Percentiles rank a stretch among this genome's conserved stretches.
These are phyloP conservation scores for Pythium periplocum DNA, from an alignment of 352 stramenopile species.

Conservation along the genomic window DNA sequence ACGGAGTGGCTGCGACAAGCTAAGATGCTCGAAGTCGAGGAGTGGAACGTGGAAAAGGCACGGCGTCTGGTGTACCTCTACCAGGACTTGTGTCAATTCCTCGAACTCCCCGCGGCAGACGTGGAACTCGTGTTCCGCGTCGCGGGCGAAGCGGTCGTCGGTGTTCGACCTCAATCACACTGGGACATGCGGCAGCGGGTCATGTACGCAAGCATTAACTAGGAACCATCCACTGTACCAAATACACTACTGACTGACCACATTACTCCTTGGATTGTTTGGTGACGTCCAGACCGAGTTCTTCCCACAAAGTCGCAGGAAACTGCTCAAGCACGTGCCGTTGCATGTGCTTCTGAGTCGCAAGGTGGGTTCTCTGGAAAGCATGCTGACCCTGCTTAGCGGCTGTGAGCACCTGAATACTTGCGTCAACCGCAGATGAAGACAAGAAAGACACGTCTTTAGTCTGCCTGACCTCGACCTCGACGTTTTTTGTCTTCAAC, in stretches of 20 bases:
- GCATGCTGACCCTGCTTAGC: conserved; percentile 45
- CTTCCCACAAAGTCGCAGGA: conserved; percentile 46
- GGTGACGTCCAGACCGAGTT: conserved; percentile 25
- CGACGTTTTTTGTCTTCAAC: conserved; percentile 17
- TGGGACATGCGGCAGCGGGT: too few species aligned
- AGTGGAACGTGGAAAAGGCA: conserved; percentile 60
- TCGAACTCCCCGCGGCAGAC: conserved; percentile 59
- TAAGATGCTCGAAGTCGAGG: conserved; percentile 59
- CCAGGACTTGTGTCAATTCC: conserved; percentile 52
- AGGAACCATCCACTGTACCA: too few species aligned
- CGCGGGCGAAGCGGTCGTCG: conserved; percentile 9
- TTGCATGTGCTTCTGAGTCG: conserved; percentile 49
- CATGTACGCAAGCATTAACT: too few species aligned
- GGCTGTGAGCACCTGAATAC: conserved; percentile 44
- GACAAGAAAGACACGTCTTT: conserved; percentile 39
- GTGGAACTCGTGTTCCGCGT: conserved; percentile 54
- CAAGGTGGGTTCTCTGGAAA: conserved; percentile 37
- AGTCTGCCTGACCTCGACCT: conserved; percentile 35
- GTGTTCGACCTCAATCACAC: background rate
- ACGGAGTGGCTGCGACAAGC: conserved; percentile 53
- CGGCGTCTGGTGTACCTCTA: conserved; percentile 35
- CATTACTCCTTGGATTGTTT: too few species aligned
- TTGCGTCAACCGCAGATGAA: background rate
- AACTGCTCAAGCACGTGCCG: conserved; percentile 55
- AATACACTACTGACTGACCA: too few species aligned